Base-by-base conservation (phyloP, 441 rosid species). In the Melastoma candidum region DNA sequence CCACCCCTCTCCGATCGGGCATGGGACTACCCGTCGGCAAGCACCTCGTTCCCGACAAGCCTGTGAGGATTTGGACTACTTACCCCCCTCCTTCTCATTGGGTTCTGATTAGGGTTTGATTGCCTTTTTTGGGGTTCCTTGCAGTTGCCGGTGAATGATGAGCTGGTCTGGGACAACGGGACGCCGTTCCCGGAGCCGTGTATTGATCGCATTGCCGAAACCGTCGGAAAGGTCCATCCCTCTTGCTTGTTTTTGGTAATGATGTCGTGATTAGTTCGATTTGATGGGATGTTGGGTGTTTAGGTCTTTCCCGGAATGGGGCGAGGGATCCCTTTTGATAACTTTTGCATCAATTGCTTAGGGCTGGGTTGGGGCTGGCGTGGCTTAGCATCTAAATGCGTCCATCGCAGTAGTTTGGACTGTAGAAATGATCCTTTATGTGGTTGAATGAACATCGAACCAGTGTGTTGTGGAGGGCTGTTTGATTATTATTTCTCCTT, bases 11-110 rank as follows among this genome's bases (percentile, higher is more conserved):
- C 54, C 95, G 95, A 27, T 73, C 96, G 59, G 98, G 96, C 39
- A 82, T 87, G 90, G 98, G 98, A 63, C 87, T 85, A 13, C 96
- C 96, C 22, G 95, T 81, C 59, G 98, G 98, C 51, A 87, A 79
- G 60, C 96, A 87, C 73, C 76, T 87, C 76, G 92, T 87, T 67
- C 98, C 98, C 61, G 74, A 87, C 51, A 85, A 92, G 71, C 89
- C 95, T 13, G 98, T 90, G 53, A 70, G 83, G 69, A 48, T 17
- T 47, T 17, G 22, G 22, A 17, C 22, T 17, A 17, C 22, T 17
- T 17, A 17, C 22, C 27, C 36, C 32, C 3, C 12, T 11, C 3
- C 36, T 36, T 53, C 13, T 22, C 39, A 1, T 12, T 11, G 3
- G 27, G 24, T 56, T 7, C 12, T 36, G 3, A 14, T 4, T 44